Base-by-base conservation (phyloP, 176 grass and related monocot genomes). In the Ensete glaucum region DNA sequence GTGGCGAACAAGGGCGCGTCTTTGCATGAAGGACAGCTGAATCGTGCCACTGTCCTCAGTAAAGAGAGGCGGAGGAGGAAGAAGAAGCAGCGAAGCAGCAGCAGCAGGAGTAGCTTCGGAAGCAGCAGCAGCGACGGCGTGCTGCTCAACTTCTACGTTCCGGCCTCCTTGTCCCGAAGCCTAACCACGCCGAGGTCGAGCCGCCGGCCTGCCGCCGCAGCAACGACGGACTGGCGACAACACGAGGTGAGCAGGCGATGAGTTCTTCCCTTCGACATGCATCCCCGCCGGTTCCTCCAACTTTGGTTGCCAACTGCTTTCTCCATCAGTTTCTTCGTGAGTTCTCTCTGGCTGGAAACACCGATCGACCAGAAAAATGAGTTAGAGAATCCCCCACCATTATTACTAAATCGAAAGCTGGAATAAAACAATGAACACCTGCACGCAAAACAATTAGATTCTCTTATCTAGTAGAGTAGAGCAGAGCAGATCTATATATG, bases 121-220 rank as follows among this genome's bases (percentile, higher is more conserved):
- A 76, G 79, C 50, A 69, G 84, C 50, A 69, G 84, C 1, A 79
- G 75, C 1, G 80, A 87, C 76, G 88, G 88, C 79, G 88, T 91
- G 68, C 82, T 91, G 59, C 88, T 91, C 76, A 87, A 91, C 85
- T 82, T 91, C 82, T 91, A 91, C 82, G 71, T 91, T 34, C 88
- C 88, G 9, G 76, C 85, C 1, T 71, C 81, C 43, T 82, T 91
- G 67, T 73, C 73, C 5, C 23, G 88, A 77, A 85, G 88, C 85
- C 81, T 87, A 65, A 91, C 88, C 72, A 52, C 82, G 52, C 67
- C 88, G 58, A 73, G 79, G 29, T 52, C 22, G 1, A 22, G 76
- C 69, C 76, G 76, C 11, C 66, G 65, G 0, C 71, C 73, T 22
- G 34, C 54, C 1, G 8, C 21, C 29, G 23, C 1, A 24, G 62